phyloP scores from a whole-genome alignment of 2,329 filamentous ascomycete genomes.

The Sphaerulina populicola region DNA sequence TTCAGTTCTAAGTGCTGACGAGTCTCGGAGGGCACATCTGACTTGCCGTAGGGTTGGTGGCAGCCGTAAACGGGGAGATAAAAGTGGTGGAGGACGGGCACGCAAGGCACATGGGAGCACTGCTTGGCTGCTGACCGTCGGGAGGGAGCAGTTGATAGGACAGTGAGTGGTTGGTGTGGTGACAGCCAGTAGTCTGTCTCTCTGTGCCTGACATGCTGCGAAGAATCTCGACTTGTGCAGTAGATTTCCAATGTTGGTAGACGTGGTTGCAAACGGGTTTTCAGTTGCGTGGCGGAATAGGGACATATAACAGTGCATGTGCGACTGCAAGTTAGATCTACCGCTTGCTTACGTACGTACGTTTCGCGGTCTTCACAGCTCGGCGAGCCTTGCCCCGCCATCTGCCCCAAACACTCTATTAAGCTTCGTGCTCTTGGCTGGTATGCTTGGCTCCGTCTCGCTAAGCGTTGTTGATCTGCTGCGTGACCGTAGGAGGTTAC shows the following conservation, averaged over 20 bases:
- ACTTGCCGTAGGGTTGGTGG: background rate
- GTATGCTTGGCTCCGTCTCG: constrained; percentile 5
- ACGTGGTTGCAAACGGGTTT: background rate
- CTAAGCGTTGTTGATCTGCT: constrained; percentile 4
- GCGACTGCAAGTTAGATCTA: background rate
- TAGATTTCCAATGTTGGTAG: background rate
- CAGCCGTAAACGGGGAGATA: background rate
- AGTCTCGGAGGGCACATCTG: constrained; percentile 2
- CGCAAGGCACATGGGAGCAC: background rate
- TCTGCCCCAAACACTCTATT: background rate
- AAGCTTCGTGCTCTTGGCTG: background rate
- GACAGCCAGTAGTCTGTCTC: background rate
- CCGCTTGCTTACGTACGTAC: background rate
- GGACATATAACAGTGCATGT: background rate
- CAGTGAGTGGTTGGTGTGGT: background rate
- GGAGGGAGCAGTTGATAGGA: background rate
- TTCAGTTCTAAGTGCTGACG: background rate
- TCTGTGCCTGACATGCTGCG: background rate
- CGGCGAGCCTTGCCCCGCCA: background rate
- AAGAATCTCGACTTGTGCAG: background rate
- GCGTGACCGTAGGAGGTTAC: background rate
- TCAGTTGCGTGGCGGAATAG: background rate
- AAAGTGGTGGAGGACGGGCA: background rate
- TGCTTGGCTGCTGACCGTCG: constrained; percentile 2
- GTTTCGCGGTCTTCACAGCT: too few species aligned